Evolutionary conservation across 352 stramenopile species (phyloP), one percentile per base, ranked within the genome.

Genomic region (Phytophthora ohioensis): DNA sequence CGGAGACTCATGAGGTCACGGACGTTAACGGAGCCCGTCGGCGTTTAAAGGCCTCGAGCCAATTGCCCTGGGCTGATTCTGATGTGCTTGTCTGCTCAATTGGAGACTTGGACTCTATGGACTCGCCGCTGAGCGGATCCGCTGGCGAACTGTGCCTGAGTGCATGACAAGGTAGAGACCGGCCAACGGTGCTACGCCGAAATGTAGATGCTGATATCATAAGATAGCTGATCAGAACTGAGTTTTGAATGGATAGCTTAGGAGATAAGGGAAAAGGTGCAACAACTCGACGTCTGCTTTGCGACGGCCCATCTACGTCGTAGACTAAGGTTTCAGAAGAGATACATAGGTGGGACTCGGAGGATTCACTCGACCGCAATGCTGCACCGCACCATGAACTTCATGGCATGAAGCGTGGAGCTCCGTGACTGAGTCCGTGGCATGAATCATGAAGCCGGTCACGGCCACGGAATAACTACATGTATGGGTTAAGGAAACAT

Each of bases 331-430:
- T 69, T 64, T 62, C 47, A 66, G 55, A 41, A 55, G 57, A 39
- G 67, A 64, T 69, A 65, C 67, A 69, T 31, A 59, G 42, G 67
- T 74, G 60, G 67, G 36, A 74, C 67, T 52, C 27, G 41, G 17
- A 64, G 67, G 67, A 74, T 74, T 74, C 67, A 74, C 67, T 63
- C 39, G 34, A n/a, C 5, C n/a, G 49, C 57, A 42, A 57, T 27
- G 21, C 21, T 27, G 58, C 46, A 52, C 58, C 58, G 58, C 58
- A 48, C 54, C 15, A 36, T 63, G 41, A 31, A 64, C 17, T 27
- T 27, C 21, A 31, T 47, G 9, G 10, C 8, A 35, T 52, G 45
- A 5, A 51, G 5, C 5, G 48, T 35, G 47, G 47, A 39, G 30
- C 27, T 17, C 52, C 21, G 21, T 27, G 21, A 27, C 21, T 27